Base-by-base conservation (phyloP, 768 basidiomycete species). In the Cyathus striatus region DNA sequence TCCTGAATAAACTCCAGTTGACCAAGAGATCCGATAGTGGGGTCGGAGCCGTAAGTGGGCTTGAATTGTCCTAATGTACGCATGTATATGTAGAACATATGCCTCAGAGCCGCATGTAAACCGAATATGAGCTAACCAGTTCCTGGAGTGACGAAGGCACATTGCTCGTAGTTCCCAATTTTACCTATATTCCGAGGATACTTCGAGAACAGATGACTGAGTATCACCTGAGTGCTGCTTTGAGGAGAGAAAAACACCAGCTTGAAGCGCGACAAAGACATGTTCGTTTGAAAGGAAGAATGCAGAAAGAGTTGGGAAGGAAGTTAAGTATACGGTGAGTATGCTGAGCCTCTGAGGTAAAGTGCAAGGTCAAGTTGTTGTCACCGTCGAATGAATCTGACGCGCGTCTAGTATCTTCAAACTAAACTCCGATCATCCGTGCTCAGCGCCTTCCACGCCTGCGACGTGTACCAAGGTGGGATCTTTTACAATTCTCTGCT, bases 61-160 rank as follows among this genome's bases (percentile, higher is more conserved):
- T 50, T 61, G 49, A 75, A 78, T 48, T 75, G 75, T 14, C 77
- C 73, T 75, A 47, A 36, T 40, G 23, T 23, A 43, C 6, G n/a
- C 7, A 18, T 36, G n/a, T n/a, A n/a, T 9, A 18, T 18, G 22
- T 23, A 10, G 10, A 17, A 25, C 18, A 40, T 23, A 6, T 46
- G 32, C 9, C 14, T 39, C 18, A 21, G 27, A n/a, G 35, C 18
- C 25, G 38, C 25, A 30, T 14, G 6, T 21, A 38, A 13, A 40
- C 44, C 34, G 23, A 36, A 37, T 37, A 30, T 40, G 17, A 41
- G 56, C 69, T 59, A 46, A 76, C 78, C 81, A 40, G 62, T 69
- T 43, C 79, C 77, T n/a, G 61, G 69, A 14, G 69, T 61, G 16
- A 75, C 57, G 54, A 80, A 81, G n/a, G 78, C 79, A 49, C 71